phyloP scores from a whole-genome alignment of 2,329 filamentous ascomycete species.

The Boeremia exigua region DNA sequence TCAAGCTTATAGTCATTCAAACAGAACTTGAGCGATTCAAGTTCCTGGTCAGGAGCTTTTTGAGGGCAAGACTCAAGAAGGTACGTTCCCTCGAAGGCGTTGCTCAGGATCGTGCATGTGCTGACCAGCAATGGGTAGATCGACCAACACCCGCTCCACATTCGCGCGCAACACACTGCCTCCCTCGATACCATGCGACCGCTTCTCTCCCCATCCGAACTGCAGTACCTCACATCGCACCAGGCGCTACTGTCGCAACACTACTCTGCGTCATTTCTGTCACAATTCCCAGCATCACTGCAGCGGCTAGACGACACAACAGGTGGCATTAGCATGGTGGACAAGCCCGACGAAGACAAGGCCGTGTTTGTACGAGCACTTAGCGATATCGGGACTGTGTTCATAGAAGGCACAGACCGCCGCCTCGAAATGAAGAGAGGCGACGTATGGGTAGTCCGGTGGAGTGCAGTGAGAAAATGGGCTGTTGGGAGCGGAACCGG shows the following conservation, averaged over 20 bases:
- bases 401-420: constrained; percentile 66
- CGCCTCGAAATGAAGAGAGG: constrained; percentile 54
- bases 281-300: constrained; percentile 77
- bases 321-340: constrained; percentile 91
- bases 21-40: constrained; percentile 95
- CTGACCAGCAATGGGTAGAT: constrained; percentile 59
- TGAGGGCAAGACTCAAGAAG: constrained; percentile 88
- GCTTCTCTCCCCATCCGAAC: constrained; percentile 75
- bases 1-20: constrained; percentile 91
- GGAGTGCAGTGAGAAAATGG: constrained; percentile 65
- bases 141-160: constrained; percentile 77
- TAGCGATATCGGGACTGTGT: constrained; percentile 62
- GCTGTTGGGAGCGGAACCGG: constrained; percentile 66
- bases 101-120: neutral
- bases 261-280: constrained; percentile 84
- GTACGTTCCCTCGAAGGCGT: constrained; percentile 50
- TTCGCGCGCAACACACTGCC: constrained; percentile 59
- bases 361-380: constrained; percentile 85
- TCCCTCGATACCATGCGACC: constrained; percentile 57
- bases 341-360: constrained; percentile 79
- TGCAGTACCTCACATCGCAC: constrained; percentile 82
- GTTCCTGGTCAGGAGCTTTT: constrained; percentile 82
- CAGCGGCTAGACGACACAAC: constrained; percentile 89
- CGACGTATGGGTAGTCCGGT: constrained; percentile 65
- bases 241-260: constrained; percentile 84